These are phyloP conservation scores for Larix kaempferi DNA, from an alignment of 75 land plant genomes.

Conservation along the genomic window DNA sequence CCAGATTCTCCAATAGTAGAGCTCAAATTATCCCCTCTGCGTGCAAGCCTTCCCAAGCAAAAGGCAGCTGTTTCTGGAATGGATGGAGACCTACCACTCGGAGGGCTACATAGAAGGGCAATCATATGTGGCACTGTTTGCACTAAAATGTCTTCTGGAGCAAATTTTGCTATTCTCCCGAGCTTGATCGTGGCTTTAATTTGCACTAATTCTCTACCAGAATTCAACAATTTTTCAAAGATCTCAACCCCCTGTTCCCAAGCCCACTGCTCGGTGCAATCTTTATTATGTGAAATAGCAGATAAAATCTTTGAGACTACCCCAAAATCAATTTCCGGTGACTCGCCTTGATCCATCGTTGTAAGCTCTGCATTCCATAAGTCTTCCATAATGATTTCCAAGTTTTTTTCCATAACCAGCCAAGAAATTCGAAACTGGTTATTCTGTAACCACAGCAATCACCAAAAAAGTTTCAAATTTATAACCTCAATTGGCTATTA, in stretches of 20 bases:
- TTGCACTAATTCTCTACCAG: neutral
- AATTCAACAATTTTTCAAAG: constrained; percentile 1
- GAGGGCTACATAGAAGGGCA: constrained; percentile 5
- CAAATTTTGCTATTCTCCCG: constrained; percentile 12
- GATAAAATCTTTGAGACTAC: neutral
- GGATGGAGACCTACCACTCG: neutral
- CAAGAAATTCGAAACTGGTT: neutral
- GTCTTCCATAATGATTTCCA: neutral
- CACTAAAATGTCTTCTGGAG: constrained; percentile 11
- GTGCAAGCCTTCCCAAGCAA: constrained; percentile 22
- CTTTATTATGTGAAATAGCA: neutral
- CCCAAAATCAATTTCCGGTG: constrained; percentile 1
- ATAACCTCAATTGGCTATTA: neutral
- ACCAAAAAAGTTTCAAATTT: neutral
- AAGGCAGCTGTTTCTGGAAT: constrained; percentile 26
- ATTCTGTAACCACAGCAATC: constrained; percentile 4
- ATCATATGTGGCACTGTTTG: constrained; percentile 15
- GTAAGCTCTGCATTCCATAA: neutral
- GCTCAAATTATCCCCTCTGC: constrained; percentile 14
- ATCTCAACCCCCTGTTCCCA: constrained; percentile 4
- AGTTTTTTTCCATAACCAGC: neutral
- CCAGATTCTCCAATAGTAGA: constrained; percentile 23
- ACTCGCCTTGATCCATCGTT: neutral
- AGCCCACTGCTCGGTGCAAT: neutral
- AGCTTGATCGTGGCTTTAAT: constrained; percentile 17